phyloP scores from a whole-genome alignment of 2,329 filamentous ascomycete genomes.

The Fusarium nygamai region DNA sequence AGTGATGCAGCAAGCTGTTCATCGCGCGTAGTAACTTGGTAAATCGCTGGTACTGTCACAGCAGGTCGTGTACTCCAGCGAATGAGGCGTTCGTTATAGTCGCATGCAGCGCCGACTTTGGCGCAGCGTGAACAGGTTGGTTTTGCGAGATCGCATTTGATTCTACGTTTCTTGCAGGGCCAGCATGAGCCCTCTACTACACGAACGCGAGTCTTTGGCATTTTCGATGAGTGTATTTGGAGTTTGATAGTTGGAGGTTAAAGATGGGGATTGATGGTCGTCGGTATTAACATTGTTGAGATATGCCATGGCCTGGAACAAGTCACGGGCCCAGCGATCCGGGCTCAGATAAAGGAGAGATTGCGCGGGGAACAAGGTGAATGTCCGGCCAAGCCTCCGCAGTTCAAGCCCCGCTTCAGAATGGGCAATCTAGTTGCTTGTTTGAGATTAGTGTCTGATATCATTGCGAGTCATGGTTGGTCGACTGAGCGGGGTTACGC shows the following conservation, averaged over 20 bases:
- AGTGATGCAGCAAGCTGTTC: constrained; percentile 42
- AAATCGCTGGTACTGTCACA: constrained; percentile 44
- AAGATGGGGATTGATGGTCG: background rate
- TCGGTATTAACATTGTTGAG: background rate
- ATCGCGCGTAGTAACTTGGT: constrained; percentile 40
- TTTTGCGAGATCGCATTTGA: constrained; percentile 54
- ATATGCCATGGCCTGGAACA: background rate
- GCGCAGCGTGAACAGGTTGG: constrained; percentile 52
- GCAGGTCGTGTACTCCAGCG: constrained; percentile 54
- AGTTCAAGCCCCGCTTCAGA: constrained; percentile 5
- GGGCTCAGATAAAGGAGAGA: background rate
- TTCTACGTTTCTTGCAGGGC: constrained; percentile 56
- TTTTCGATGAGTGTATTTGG: background rate
- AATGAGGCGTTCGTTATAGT: constrained; percentile 50
- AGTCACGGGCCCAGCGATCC: background rate
- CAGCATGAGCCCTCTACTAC: constrained; percentile 54
- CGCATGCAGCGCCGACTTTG: constrained; percentile 39
- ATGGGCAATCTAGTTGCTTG: constrained; percentile 40
- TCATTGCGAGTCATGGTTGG: background rate
- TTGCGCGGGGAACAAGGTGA: constrained; percentile 23
- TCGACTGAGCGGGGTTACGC: background rate
- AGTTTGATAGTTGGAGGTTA: background rate
- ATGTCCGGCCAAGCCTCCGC: background rate
- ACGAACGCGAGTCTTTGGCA: constrained; percentile 29
- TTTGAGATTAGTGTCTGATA: constrained; percentile 11